phyloP scores from a whole-genome alignment of 257 asterid species.

The Thymus quinquecostatus region DNA sequence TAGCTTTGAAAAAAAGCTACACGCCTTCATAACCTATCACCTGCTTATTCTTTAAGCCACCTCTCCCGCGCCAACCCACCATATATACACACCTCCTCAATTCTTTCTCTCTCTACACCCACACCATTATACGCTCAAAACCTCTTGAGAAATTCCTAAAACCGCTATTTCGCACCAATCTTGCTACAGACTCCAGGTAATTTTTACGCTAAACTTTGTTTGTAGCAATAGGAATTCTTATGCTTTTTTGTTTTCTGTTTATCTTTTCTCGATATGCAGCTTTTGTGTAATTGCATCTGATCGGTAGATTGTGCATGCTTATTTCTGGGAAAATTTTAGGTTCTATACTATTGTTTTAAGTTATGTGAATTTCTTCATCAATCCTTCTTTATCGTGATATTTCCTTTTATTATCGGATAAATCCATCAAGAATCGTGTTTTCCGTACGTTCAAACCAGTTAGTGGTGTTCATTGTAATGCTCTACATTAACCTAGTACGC shows the following conservation, averaged over 20 bases:
- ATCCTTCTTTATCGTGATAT: neutral
- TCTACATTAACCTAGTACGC: too few species aligned
- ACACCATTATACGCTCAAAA: too few species aligned
- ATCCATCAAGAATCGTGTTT: neutral
- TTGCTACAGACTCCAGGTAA: neutral
- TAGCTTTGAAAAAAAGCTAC: constrained; percentile 2
- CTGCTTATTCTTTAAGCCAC: neutral
- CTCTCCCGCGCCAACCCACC: neutral
- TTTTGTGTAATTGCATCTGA: neutral
- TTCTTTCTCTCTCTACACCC: neutral
- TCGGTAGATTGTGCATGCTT: neutral
- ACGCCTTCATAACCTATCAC: neutral
- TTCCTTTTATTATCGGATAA: neutral
- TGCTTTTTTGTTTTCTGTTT: neutral
- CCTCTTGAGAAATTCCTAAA: neutral
- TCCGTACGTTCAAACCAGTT: neutral
- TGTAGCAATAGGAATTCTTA: neutral
- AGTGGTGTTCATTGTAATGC: too few species aligned
- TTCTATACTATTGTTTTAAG: too few species aligned
- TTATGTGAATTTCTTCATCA: neutral
- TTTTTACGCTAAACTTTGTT: neutral
- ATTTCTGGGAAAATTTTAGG: neutral
- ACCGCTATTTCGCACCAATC: neutral
- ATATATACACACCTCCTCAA: neutral
- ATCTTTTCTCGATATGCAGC: too few species aligned